Conservation (phyloP, 1,284 basidiomycete species). For the Irpex sp. region DNA sequence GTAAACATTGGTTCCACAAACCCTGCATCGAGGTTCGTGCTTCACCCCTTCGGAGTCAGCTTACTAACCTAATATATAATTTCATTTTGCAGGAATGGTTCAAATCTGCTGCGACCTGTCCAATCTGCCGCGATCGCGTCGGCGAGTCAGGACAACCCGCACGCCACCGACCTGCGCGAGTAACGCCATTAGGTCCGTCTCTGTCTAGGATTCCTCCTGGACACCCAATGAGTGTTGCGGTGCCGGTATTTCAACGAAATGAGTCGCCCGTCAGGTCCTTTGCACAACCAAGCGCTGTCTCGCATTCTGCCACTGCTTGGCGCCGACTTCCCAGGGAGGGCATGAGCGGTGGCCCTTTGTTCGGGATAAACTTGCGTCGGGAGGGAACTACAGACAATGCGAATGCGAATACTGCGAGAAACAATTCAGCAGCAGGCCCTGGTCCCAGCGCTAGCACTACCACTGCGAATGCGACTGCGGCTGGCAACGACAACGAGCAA, state of each 20-base stretch:
- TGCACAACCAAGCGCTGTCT: neutral
- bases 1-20: slow-evolving; percentile 74
- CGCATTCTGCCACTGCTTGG: neutral
- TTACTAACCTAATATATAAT: neutral
- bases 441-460: neutral
- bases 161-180: neutral
- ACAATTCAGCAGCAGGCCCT: neutral
- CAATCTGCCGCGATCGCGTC: slow-evolving; percentile 24
- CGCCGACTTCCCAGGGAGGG: neutral
- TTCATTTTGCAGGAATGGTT: slow-evolving; percentile 25
- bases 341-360: neutral
- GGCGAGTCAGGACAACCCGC: neutral
- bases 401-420: neutral
- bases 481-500: neutral
- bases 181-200: neutral
- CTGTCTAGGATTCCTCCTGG: neutral
- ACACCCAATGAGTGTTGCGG: neutral
- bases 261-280: neutral
- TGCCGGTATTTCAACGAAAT: neutral
- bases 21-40: slow-evolving; percentile 61
- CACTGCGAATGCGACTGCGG: neutral
- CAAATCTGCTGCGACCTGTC: slow-evolving; percentile 24
- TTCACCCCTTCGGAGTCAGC: neutral
- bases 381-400: neutral
- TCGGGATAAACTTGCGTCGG: neutral